Base-by-base conservation (phyloP, 176 grass and related monocot species). In the Oryza brachyantha region DNA sequence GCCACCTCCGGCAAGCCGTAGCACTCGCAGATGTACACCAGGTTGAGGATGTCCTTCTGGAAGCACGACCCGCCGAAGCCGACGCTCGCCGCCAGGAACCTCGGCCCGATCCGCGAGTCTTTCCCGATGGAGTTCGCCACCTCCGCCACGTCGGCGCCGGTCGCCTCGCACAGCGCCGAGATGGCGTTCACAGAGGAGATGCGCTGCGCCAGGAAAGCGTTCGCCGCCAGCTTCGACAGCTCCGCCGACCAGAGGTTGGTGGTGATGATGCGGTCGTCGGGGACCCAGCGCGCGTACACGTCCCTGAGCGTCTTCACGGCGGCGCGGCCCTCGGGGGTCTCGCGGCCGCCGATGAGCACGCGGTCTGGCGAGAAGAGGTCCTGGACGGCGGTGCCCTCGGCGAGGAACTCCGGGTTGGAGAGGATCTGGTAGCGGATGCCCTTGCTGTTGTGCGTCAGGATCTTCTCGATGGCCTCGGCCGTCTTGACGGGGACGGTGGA, bases 391-490 rank as follows among this genome's bases (percentile, higher is more conserved):
- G 87, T 89, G 14, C 87, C 87, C 57, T 89, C 87, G 0, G 87
- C 87, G 34, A 89, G 87, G 57, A 89, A 89, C 72, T 89, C 87
- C 4, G 87, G 87, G 64, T 89, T 89, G 10, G 87, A 89, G 22
- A 89, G 87, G 70, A 89, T 89, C 77, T 89, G 87, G 72, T 85
- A 89, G 32, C 77, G 77, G 72, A 89, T 82, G 37, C 87, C 87
- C 60, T 85, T 85, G 77, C 82, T 85, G 72, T 89, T 89, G 82
- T 89, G 87, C 1, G 82, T 78, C 29, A 89, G 74, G 61, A 89
- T 89, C 54, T 89, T 89, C 64, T 89, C 87, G n/a, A 89, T 89
- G 12, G 87, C 87, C 72, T 89, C 87, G 17, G 87, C 87, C n/a
- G 86, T 88, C 66, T 88, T 88, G 46, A 88, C 86, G 57, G 86